Conservation (phyloP, 2,329 filamentous ascomycete genomes). For the Apiospora malaysiana region DNA sequence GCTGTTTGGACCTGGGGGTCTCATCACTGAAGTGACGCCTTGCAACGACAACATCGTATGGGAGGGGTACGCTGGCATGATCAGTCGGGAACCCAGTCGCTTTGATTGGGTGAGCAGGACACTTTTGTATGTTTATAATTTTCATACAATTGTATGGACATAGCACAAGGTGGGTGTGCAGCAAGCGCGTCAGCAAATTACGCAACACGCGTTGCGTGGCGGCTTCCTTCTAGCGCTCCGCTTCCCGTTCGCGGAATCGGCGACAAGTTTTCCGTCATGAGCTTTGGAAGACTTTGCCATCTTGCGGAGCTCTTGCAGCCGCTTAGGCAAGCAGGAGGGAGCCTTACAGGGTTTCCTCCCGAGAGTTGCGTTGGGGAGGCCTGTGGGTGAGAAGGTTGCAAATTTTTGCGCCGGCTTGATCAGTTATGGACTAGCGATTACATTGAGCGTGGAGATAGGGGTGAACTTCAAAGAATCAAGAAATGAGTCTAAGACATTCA, state of each 20-base stretch:
- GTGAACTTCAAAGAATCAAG: conserved; percentile 5
- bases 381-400: neutral
- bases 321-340: neutral
- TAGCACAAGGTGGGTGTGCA: conserved; percentile 7
- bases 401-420: neutral
- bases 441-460: conserved; percentile 9
- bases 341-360: neutral
- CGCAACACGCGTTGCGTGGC: conserved; percentile 2
- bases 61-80: neutral
- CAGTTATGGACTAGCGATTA: conserved; percentile 18
- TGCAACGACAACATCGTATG: conserved; percentile 1
- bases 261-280: neutral
- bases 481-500: conserved; percentile 13
- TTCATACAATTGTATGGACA: neutral
- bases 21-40: neutral
- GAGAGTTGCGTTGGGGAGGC: neutral
- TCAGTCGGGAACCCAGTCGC: neutral
- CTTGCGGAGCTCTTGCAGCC: neutral
- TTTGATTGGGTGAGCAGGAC: neutral
- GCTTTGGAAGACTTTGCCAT: neutral
- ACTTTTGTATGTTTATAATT: conserved; percentile 21
- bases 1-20: neutral
- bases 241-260: neutral
- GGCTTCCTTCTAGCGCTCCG: neutral
- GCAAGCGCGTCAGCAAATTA: neutral